Conservation (phyloP, 768 basidiomycete species). For the Hygrocybe punicea region DNA sequence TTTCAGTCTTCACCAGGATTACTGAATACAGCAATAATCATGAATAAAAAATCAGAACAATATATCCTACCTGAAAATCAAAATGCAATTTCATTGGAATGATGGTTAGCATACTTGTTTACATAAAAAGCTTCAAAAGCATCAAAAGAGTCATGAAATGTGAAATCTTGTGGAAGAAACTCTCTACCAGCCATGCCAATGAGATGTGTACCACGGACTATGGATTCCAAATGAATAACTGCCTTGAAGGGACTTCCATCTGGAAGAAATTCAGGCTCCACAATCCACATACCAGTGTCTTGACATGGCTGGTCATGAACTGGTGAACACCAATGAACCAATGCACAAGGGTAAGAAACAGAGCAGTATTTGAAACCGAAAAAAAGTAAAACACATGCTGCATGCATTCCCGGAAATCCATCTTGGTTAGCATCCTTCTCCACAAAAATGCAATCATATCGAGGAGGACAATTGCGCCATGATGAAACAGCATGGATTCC, state of each 20-base stretch:
- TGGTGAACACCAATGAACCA: constrained; percentile 25
- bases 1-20: too few species aligned
- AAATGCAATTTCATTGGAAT: not conserved
- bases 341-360: constrained; percentile 20
- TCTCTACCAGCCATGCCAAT: too few species aligned
- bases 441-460: constrained; percentile 23
- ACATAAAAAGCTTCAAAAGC: constrained; percentile 1
- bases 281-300: constrained; percentile 26
- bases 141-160: not conserved
- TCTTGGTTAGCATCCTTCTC: constrained; percentile 9
- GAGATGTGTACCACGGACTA: constrained; percentile 3
- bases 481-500: constrained; percentile 18
- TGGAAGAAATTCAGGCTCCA: constrained; percentile 15
- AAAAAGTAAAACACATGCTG: constrained; percentile 21
- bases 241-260: not conserved
- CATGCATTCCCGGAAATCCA: constrained; percentile 20
- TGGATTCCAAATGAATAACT: constrained; percentile 28
- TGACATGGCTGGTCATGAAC: constrained; percentile 14
- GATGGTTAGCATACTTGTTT: constrained; percentile 3
- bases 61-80: too few species aligned
- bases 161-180: too few species aligned
- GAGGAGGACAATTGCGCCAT: constrained; percentile 18
- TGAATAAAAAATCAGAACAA: too few species aligned
- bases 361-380: constrained; percentile 19
- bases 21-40: too few species aligned